Evolutionary conservation across 345 rosid genomes (phyloP), one percentile per base, ranked within the genome.

Genomic region (Linum tenue): DNA sequence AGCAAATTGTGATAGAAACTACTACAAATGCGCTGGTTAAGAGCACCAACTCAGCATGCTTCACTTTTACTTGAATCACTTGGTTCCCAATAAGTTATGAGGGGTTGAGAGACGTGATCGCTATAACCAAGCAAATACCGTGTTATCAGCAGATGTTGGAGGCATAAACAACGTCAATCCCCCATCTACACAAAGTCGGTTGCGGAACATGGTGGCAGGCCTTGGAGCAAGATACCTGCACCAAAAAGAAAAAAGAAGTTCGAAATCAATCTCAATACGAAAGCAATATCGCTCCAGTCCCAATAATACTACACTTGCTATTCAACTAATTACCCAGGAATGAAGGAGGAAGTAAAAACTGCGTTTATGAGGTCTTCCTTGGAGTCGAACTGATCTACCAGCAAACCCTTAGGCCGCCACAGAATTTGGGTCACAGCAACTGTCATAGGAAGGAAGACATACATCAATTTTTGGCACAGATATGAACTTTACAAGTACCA

Each of bases 371-470:
- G 80, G 76, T 94, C 97, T 72, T 83, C 88, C 76, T 81, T 90
- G n/a, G 97, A 94, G 79, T 90, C 88, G 57, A 85, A 94, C 60
- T 86, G 97, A 85, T 94, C 99, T 72, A 94, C 99, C 53, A 90
- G 80, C 69, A 94, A 80, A 58, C 95, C 95, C 77, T 86, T 80
- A 62, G 97, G 96, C 75, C 86, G 88, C 99, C 92, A 88, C 5
- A 84, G 80, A 67, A 94, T 77, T 83, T 90, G 96, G 48, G 97
- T 94, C n/a, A 94, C 86, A 59, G 96, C 99, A 83, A 92, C 99
- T 94, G 86, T 61, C 53, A 69, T 51, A 62, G 65, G 64, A 61
- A 17, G 67, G 51, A 70, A 51, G 44, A 59, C 37, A 36, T 57
- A 57, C 35, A 16, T 8, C 37, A 17, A 9, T 22, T 36, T 9